Percentiles rank a stretch among this genome's conserved stretches.
phyloP scores from a whole-genome alignment of 495 filamentous ascomycete genomes.

The Aspergillus bertholletiae region DNA sequence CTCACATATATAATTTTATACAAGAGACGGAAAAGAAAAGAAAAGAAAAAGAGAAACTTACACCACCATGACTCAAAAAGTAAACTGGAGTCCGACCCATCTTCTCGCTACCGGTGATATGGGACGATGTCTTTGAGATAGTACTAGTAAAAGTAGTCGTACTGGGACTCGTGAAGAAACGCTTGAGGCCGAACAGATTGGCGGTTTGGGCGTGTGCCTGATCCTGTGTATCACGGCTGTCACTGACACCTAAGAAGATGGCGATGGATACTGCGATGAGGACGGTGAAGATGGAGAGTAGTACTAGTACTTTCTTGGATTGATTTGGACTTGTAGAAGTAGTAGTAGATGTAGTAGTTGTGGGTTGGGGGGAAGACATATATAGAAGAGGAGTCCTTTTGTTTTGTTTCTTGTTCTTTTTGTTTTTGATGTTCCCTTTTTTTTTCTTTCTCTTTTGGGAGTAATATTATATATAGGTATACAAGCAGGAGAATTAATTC shows the following conservation, averaged over 20 bases:
- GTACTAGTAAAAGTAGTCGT: too few species aligned
- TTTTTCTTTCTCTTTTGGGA: not conserved
- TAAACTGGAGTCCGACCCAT: constrained; percentile 60
- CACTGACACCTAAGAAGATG: not conserved
- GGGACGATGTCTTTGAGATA: constrained; percentile 1
- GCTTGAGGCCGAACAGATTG: constrained; percentile 32
- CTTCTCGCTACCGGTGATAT: not conserved
- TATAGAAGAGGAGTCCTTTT: too few species aligned
- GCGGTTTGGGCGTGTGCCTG: constrained; percentile 13
- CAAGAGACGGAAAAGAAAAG: not conserved
- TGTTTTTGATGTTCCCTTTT: too few species aligned
- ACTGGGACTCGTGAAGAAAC: constrained; percentile 18
- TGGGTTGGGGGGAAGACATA: not conserved
- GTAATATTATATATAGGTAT: not conserved
- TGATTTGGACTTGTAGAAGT: too few species aligned
- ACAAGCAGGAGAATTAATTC: too few species aligned
- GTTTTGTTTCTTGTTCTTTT: too few species aligned
- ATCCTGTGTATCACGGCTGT: not conserved
- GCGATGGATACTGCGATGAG: constrained; percentile 15
- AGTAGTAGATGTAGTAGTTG: too few species aligned
- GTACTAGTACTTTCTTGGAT: constrained; percentile 4
- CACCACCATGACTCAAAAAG: constrained; percentile 75
- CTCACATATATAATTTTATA: too few species aligned
- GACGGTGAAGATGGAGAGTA: constrained; percentile 14
- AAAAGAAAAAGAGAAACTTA: constrained; percentile 35